A percentile compares a stretch with the other conserved stretches of the same genome.
Conservation (phyloP, 768 basidiomycete species). For the Tulasnella sp. region DNA sequence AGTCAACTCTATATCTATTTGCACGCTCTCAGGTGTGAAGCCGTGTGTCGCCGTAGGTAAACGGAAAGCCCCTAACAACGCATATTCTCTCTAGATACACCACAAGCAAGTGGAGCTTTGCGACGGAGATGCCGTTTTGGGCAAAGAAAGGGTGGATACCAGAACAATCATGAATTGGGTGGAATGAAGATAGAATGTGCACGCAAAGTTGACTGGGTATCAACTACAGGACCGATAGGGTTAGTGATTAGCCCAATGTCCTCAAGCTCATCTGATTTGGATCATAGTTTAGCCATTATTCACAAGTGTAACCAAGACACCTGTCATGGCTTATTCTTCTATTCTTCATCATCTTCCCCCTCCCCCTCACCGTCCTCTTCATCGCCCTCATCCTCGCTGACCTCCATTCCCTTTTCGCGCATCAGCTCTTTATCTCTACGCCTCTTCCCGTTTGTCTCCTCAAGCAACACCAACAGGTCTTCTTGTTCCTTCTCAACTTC, state of each 20-base stretch:
- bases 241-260: no score
- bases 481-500: conserved; percentile 95
- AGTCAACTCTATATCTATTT: conserved; percentile 91
- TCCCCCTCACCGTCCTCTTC: conserved; percentile 56
- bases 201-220: not conserved
- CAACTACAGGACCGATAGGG: no score
- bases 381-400: conserved; percentile 72
- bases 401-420: conserved; percentile 64
- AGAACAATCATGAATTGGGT: no score
- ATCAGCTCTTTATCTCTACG: conserved; percentile 72
- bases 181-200: no score
- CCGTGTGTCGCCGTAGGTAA: conserved; percentile 1
- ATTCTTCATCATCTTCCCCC: conserved; percentile 11
- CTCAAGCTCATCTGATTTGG: no score
- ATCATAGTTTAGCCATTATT: no score
- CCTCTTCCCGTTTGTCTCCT: conserved; percentile 82
- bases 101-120: conserved; percentile 68
- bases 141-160: conserved; percentile 32
- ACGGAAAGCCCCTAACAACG: conserved; percentile 21
- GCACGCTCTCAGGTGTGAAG: conserved; percentile 60
- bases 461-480: conserved; percentile 83
- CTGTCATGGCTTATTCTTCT: not conserved
- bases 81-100: conserved; percentile 33
- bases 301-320: no score
- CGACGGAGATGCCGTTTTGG: conserved; percentile 86